Conservation (phyloP, 345 rosid genomes). For the Boechera divaricarpa region DNA sequence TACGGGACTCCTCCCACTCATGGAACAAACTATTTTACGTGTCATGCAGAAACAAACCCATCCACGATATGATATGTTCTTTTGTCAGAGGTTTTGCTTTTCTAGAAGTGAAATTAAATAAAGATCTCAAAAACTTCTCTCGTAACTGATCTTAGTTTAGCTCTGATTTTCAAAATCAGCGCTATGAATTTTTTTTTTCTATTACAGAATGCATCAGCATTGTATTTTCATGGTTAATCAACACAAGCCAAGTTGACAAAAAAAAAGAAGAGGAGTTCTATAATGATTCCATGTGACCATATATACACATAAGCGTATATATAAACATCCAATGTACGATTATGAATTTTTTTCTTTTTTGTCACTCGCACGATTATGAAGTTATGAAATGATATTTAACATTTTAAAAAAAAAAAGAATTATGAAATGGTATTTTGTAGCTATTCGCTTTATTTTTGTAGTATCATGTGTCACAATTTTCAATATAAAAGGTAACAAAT, state of each 20-base stretch:
- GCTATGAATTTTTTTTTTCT: neutral
- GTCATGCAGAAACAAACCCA: slow-evolving; percentile 27
- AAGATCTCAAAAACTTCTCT: slow-evolving; percentile 13
- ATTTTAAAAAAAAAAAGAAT: neutral
- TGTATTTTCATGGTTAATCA: slow-evolving; percentile 19
- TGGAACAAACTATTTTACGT: slow-evolving; percentile 32
- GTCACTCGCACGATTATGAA: neutral
- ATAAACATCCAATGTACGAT: neutral
- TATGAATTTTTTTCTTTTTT: too few species aligned
- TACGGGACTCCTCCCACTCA: slow-evolving; percentile 33
- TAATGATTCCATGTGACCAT: slow-evolving; percentile 1
- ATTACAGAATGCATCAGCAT: neutral
- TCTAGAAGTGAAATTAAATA: neutral
- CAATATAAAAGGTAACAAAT: neutral
- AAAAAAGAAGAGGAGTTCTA: neutral
- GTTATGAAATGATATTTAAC: neutral
- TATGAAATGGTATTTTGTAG: neutral
- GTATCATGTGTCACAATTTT: neutral
- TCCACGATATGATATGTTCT: slow-evolving; percentile 29
- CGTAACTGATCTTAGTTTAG: slow-evolving; percentile 14
- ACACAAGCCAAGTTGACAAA: slow-evolving; percentile 15
- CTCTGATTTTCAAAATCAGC: slow-evolving; percentile 8
- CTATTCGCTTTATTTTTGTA: neutral
- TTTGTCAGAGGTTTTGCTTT: slow-evolving; percentile 32
- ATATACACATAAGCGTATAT: neutral